Evolutionary conservation across 257 asterid genomes (phyloP).

Genomic region (Avicennia marina): DNA sequence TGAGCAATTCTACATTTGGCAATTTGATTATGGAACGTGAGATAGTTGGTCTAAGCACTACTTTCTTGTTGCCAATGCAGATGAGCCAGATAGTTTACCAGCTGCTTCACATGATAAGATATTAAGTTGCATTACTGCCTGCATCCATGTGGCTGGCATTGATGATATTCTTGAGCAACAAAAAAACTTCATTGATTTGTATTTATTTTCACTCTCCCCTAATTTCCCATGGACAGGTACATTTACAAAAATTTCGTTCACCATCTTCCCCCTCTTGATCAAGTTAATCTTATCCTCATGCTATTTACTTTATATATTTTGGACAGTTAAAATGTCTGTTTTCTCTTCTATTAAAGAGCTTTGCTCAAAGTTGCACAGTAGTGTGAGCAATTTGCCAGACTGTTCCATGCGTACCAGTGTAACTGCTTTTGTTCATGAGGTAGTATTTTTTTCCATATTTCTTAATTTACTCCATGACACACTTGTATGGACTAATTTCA

Average conservation of each 20-base stretch:
- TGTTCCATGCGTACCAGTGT: conserved; percentile 24
- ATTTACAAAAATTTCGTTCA: background rate
- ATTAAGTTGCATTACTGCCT: conserved; percentile 62
- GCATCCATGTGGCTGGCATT: conserved; percentile 62
- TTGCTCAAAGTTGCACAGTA: conserved; percentile 46
- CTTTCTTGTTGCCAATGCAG: conserved; percentile 49
- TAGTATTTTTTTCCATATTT: conserved; percentile 25
- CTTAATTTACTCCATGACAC: background rate
- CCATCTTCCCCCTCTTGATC: conserved; percentile 6
- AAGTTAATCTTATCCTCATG: conserved; percentile 4
- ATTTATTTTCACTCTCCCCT: conserved; percentile 60
- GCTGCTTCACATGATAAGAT: conserved; percentile 60
- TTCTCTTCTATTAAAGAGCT: conserved; percentile 74
- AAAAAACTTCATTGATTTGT: conserved; percentile 52
- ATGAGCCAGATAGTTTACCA: conserved; percentile 50
- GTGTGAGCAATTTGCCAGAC: conserved; percentile 31
- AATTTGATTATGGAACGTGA: no score
- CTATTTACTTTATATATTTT: conserved; percentile 15
- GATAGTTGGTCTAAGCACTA: conserved; percentile 20
- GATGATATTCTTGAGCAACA: conserved; percentile 67
- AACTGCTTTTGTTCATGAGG: conserved; percentile 58
- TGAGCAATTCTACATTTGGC: background rate
- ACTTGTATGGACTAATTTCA: conserved; percentile 16
- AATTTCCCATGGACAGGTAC: conserved; percentile 82
- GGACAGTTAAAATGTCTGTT: conserved; percentile 65